Conservation (phyloP, 495 filamentous ascomycete species). For the Pseudotulostoma volvatum region DNA sequence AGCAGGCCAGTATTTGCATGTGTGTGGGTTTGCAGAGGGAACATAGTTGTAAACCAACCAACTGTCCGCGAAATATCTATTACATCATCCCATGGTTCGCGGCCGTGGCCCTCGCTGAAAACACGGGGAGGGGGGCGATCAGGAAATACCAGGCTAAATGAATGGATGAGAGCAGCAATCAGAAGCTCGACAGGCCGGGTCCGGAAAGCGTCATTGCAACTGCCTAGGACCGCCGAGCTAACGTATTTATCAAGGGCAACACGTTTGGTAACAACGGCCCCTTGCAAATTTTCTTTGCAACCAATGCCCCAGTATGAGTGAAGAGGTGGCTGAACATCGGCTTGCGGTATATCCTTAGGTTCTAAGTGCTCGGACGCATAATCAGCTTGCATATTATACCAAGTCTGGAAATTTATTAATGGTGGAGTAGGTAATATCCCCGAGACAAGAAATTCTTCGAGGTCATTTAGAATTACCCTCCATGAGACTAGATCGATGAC, state of each 20-base stretch:
- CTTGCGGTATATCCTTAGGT: constrained; percentile 13
- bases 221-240: constrained; percentile 14
- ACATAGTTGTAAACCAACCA: constrained; percentile 33
- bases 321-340: constrained; percentile 4
- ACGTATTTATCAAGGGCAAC: constrained; percentile 16
- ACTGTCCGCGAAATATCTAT: constrained; percentile 24
- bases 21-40: constrained; percentile 13
- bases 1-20: background rate
- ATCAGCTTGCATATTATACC: constrained; percentile 23
- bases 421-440: constrained; percentile 19
- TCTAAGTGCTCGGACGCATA: constrained; percentile 7
- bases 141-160: constrained; percentile 31
- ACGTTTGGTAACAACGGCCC: constrained; percentile 11
- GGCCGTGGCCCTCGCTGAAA: constrained; percentile 17
- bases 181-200: constrained; percentile 27
- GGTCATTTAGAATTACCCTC: constrained; percentile 37
- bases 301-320: constrained; percentile 26
- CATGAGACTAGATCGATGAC: constrained; percentile 41
- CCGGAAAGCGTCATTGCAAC: constrained; percentile 14
- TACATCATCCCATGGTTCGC: constrained; percentile 12
- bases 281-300: constrained; percentile 13
- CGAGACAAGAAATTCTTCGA: constrained; percentile 33
- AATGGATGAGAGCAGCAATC: constrained; percentile 19
- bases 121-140: constrained; percentile 26
- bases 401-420: constrained; percentile 35